Conservation (phyloP, 2,329 filamentous ascomycete genomes). For the Blastomyces silverae region DNA sequence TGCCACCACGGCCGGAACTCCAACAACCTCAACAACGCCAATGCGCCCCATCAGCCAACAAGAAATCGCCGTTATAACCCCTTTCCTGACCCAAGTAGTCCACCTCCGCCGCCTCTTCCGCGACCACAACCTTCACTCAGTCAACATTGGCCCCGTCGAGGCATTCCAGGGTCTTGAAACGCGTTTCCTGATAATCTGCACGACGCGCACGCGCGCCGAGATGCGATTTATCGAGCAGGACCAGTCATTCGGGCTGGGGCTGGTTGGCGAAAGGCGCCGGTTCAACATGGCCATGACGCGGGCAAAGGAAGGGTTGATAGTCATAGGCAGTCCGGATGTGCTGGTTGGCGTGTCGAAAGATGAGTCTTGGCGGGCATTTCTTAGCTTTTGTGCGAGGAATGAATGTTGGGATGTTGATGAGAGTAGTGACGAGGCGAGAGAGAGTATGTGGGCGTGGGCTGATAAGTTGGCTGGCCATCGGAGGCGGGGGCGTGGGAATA, state of each 20-base stretch:
- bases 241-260: slow-evolving; percentile 27
- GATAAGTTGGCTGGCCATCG: slow-evolving; percentile 10
- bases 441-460: not conserved
- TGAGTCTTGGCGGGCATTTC: slow-evolving; percentile 33
- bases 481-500: slow-evolving; percentile 8
- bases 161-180: slow-evolving; percentile 44
- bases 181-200: slow-evolving; percentile 42
- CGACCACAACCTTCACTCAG: slow-evolving; percentile 28
- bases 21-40: slow-evolving; percentile 12
- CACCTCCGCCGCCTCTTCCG: slow-evolving; percentile 36
- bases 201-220: slow-evolving; percentile 31
- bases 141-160: slow-evolving; percentile 44
- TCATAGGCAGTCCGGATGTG: slow-evolving; percentile 38
- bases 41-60: slow-evolving; percentile 25
- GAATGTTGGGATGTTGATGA: slow-evolving; percentile 28
- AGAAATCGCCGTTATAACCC: slow-evolving; percentile 42
- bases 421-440: slow-evolving; percentile 7
- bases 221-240: slow-evolving; percentile 23
- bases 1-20: too few species aligned
- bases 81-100: slow-evolving; percentile 42
- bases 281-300: slow-evolving; percentile 44
- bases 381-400: slow-evolving; percentile 38
- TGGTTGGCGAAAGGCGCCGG: slow-evolving; percentile 35
- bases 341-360: slow-evolving; percentile 30
- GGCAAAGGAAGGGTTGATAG: slow-evolving; percentile 39